These are phyloP conservation scores for Lactarius deliciosus DNA, from an alignment of 768 basidiomycete species.

Conservation along the genomic window DNA sequence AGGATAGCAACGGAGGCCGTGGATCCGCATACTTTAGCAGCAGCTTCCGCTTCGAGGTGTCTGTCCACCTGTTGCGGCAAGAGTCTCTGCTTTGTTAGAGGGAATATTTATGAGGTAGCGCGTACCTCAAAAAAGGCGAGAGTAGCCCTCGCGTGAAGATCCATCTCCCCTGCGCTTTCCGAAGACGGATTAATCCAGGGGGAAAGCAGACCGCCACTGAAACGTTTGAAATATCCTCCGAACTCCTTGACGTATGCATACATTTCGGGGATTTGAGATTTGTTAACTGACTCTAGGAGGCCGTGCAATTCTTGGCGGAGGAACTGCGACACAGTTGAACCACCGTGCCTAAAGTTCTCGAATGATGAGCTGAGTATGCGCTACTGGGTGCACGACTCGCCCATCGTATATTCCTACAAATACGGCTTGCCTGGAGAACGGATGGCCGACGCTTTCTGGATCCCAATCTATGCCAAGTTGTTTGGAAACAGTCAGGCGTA, in stretches of 20 bases:
- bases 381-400: slow-evolving; percentile 42
- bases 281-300: slow-evolving; percentile 76
- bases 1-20: slow-evolving; percentile 89
- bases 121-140: slow-evolving; percentile 83
- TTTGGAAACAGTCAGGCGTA: slow-evolving; percentile 62
- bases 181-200: slow-evolving; percentile 53
- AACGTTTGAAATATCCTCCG: slow-evolving; percentile 91
- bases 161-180: slow-evolving; percentile 41
- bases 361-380: neutral
- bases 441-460: slow-evolving; percentile 50
- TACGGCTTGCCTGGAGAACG: slow-evolving; percentile 70
- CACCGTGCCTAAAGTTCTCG: slow-evolving; percentile 70
- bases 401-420: slow-evolving; percentile 94
- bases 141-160: slow-evolving; percentile 84
- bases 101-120: slow-evolving; percentile 8
- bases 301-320: slow-evolving; percentile 83
- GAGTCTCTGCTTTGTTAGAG: slow-evolving; percentile 1
- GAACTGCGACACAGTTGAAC: slow-evolving; percentile 85
- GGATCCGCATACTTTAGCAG: slow-evolving; percentile 78
- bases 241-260: slow-evolving; percentile 73
- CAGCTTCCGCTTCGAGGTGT: slow-evolving; percentile 62
- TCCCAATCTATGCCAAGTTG: slow-evolving; percentile 71
- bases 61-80: slow-evolving; percentile 60
- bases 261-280: slow-evolving; percentile 69
- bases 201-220: slow-evolving; percentile 72